Evolutionary conservation across 768 basidiomycete genomes (phyloP).

Genomic region (Xanthoconium purpureum): DNA sequence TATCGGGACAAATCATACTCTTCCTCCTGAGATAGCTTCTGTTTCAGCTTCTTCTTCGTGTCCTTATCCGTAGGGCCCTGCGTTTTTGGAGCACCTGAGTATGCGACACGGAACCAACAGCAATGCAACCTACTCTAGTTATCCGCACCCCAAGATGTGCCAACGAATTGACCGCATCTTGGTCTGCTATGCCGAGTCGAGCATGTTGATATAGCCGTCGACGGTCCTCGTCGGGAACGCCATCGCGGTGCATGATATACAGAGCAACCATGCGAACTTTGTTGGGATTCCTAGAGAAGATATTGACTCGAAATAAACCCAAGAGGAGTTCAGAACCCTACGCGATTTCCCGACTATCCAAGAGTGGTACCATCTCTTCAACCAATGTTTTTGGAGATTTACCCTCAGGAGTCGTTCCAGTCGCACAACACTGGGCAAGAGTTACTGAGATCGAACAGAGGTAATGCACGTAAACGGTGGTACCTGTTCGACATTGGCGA

Average conservation of each 20-base stretch:
- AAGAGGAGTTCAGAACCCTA: conserved; percentile 35
- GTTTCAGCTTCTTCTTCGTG: conserved; percentile 77
- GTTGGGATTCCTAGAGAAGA: conserved; percentile 65
- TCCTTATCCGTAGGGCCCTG: conserved; percentile 78
- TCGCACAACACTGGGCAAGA: conserved; percentile 76
- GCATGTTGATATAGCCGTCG: conserved; percentile 95
- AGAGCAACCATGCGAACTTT: conserved; percentile 96
- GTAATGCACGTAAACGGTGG: neutral
- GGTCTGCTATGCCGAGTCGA: conserved; percentile 78
- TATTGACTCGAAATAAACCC: neutral
- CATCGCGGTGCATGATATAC: conserved; percentile 92
- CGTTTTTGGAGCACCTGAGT: neutral
- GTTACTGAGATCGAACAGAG: neutral
- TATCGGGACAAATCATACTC: conserved; percentile 96
- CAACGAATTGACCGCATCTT: conserved; percentile 90
- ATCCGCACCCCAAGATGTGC: conserved; percentile 80
- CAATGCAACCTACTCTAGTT: conserved; percentile 56
- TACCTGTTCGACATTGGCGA: conserved; percentile 91
- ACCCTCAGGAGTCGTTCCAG: conserved; percentile 86
- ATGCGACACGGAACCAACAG: neutral
- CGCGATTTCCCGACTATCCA: conserved; percentile 85
- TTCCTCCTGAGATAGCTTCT: conserved; percentile 71
- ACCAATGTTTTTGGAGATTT: conserved; percentile 93
- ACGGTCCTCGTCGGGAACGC: conserved; percentile 97
- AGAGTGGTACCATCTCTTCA: conserved; percentile 97